A percentile compares a stretch with the other conserved stretches of the same genome.
phyloP scores from a whole-genome alignment of 345 rosid species.

The Murraya paniculata region DNA sequence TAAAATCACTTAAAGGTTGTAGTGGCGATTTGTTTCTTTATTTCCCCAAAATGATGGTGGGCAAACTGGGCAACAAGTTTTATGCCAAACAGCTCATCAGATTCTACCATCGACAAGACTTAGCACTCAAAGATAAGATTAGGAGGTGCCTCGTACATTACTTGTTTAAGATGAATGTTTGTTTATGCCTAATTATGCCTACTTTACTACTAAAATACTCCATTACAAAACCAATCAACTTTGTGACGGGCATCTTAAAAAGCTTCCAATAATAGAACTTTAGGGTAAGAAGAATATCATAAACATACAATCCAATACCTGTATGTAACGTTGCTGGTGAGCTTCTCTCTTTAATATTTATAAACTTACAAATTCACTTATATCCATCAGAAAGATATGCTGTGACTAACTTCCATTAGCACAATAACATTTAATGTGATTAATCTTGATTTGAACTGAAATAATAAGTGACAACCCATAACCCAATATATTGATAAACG shows the following conservation, averaged over 20 bases:
- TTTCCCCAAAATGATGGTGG: too few species aligned
- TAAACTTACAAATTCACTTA: neutral
- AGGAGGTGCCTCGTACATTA: neutral
- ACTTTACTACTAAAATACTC: neutral
- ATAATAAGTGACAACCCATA: too few species aligned
- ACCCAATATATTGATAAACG: too few species aligned
- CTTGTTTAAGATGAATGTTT: neutral
- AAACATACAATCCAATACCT: neutral
- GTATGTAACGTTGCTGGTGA: neutral
- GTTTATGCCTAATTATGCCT: neutral
- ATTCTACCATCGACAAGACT: neutral
- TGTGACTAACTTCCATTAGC: neutral
- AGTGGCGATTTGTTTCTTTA: neutral
- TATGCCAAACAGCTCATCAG: neutral
- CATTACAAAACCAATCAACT: neutral
- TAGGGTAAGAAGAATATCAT: neutral
- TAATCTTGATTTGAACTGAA: too few species aligned
- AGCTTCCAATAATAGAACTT: neutral
- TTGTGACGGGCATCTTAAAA: neutral
- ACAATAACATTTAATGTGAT: too few species aligned
- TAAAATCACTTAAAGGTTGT: neutral
- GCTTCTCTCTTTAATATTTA: neutral
- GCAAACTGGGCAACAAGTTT: neutral
- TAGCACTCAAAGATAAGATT: neutral
- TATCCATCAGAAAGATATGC: neutral